These are phyloP conservation scores for Pleurotus giganteus DNA, from an alignment of 768 basidiomycete species.

Conservation along the genomic window DNA sequence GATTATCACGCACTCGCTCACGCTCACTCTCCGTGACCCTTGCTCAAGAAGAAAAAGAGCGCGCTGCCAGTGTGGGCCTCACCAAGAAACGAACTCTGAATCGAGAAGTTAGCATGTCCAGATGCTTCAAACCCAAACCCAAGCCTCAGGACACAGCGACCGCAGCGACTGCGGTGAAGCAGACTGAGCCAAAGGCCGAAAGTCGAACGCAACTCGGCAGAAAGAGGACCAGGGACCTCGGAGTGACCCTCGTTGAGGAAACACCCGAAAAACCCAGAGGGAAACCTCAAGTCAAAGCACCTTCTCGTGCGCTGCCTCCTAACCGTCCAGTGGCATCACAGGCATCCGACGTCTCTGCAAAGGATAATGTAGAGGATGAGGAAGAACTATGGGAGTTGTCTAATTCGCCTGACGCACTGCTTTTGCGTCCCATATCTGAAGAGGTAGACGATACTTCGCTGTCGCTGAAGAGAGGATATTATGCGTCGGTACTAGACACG, in stretches of 20 bases:
- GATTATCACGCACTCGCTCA: conserved; percentile 43
- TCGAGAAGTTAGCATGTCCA: conserved; percentile 77
- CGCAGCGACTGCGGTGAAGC: conserved; percentile 20
- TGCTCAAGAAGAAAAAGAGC: conserved; percentile 54
- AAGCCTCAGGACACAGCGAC: conserved; percentile 20
- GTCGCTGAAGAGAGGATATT: conserved; percentile 2
- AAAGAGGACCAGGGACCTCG: conserved; percentile 21
- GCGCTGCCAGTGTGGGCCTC: conserved; percentile 29
- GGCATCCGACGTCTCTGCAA: not conserved
- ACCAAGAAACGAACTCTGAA: conserved; percentile 55
- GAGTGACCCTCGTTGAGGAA: conserved; percentile 50
- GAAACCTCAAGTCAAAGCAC: conserved; percentile 11
- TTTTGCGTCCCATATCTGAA: conserved; percentile 22
- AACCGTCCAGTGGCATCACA: conserved; percentile 9
- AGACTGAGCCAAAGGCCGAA: not conserved
- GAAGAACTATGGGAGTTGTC: conserved; percentile 43
- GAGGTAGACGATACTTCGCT: conserved; percentile 6
- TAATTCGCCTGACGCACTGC: conserved; percentile 41
- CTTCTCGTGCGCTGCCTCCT: conserved; percentile 11
- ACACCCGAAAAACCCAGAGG: conserved; percentile 47
- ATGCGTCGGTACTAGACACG: conserved; percentile 12
- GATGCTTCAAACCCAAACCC: conserved; percentile 54
- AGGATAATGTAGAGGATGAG: conserved; percentile 28
- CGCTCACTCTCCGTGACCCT: conserved; percentile 70
- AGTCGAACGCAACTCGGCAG: not conserved